These are phyloP conservation scores for Erodium texanum DNA, from an alignment of 441 rosid genomes.

Conservation along the genomic window DNA sequence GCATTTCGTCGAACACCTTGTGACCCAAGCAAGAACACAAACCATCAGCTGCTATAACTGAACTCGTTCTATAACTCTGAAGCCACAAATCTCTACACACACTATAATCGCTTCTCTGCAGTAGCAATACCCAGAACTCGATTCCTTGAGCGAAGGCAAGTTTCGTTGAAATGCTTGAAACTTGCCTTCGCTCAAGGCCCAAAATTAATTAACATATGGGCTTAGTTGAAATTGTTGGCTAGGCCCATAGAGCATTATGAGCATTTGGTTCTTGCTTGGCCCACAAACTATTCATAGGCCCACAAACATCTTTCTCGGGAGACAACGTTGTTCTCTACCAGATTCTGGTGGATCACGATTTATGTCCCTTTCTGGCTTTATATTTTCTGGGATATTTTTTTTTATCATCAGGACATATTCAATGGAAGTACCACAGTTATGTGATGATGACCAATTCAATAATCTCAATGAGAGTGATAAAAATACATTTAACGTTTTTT, in stretches of 20 bases:
- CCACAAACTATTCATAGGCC: not conserved
- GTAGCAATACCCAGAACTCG: not conserved
- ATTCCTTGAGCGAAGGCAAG: not conserved
- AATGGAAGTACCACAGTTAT: not conserved
- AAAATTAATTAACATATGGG: not conserved
- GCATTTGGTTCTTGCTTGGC: not conserved
- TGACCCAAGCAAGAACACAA: too few relatives aligned
- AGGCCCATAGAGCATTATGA: not conserved
- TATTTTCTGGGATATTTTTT: not conserved
- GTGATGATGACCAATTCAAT: not conserved
- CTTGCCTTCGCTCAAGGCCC: too few relatives aligned
- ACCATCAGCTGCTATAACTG: too few relatives aligned
- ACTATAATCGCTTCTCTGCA: too few relatives aligned
- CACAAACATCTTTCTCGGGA: not conserved
- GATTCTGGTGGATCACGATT: not conserved
- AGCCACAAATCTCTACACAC: too few relatives aligned
- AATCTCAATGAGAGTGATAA: too few relatives aligned
- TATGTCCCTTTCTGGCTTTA: not conserved
- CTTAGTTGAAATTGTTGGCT: not conserved
- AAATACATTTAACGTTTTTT: too few relatives aligned
- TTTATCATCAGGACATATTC: not conserved
- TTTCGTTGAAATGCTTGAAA: too few relatives aligned
- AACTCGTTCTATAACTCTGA: too few relatives aligned
- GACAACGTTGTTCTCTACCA: not conserved
- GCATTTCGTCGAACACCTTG: not conserved